Evolutionary conservation across 2,329 filamentous ascomycete species (phyloP).

Genomic region (Onygenales sp.): DNA sequence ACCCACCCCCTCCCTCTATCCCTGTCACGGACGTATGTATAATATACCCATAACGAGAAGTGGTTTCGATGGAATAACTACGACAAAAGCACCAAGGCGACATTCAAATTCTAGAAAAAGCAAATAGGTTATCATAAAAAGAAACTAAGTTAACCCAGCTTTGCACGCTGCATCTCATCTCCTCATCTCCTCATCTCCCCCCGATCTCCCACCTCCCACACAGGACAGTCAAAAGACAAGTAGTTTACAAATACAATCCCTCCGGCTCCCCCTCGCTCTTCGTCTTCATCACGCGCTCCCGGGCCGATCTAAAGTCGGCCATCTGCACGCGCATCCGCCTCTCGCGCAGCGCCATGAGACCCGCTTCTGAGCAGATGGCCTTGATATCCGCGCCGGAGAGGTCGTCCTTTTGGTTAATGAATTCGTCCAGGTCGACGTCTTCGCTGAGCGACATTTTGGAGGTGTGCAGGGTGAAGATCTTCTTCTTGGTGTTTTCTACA

Average conservation of each 20-base stretch:
- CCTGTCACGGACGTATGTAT: too few relatives aligned
- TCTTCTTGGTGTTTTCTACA: slow-evolving; percentile 77
- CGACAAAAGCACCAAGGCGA: too few relatives aligned
- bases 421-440: slow-evolving; percentile 97
- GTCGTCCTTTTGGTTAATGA: slow-evolving; percentile 97
- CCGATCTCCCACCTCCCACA: too few relatives aligned
- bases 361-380: slow-evolving; percentile 95
- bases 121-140: too few relatives aligned
- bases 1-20: too few relatives aligned
- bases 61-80: too few relatives aligned
- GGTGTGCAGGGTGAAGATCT: slow-evolving; percentile 97
- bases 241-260: slow-evolving; percentile 83
- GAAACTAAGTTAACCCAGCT: too few relatives aligned
- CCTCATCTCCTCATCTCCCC: too few relatives aligned
- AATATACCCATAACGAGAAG: too few relatives aligned
- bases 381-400: slow-evolving; percentile 96
- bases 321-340: slow-evolving; percentile 97
- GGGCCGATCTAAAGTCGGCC: slow-evolving; percentile 88
- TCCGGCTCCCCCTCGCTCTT: slow-evolving; percentile 98
- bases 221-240: neutral
- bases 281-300: slow-evolving; percentile 92
- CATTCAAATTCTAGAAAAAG: too few relatives aligned
- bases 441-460: slow-evolving; percentile 96
- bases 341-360: slow-evolving; percentile 86
- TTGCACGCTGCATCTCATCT: too few relatives aligned